Evolutionary conservation across 1,284 basidiomycete species (phyloP), one percentile per base, ranked within the genome.

Genomic region (Bondarzewia mesenterica): DNA sequence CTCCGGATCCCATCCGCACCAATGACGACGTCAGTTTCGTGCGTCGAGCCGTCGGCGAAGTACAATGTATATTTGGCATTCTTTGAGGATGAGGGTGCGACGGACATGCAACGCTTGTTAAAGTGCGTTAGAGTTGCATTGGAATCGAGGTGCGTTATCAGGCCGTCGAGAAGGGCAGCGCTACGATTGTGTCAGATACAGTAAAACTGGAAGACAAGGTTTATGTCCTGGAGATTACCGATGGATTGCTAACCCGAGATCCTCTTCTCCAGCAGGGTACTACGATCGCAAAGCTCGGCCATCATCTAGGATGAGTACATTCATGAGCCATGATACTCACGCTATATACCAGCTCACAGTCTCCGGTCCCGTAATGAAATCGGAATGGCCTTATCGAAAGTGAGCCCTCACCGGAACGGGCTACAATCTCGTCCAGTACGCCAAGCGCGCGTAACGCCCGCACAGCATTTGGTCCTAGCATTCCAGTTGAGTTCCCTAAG

Each of bases 1-100:
- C 74, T 77, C 50, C 63, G 69, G 44, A 78, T 70, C 0, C 74
- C 75, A 53, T 78, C 75, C 4, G 73, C 69, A 6, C 73, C 74
- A 44, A 78, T 61, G 20, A 78, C 62, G 5, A 77, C 54, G 47
- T 76, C 74, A 7, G 73, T 60, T 54, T 71, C 67, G 44, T 69
- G 59, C 0, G 60, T 63, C 7, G 68, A 66, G 5, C 69, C 69
- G 50, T 77, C 73, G n/a, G 66, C 52, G 53, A 78, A 78, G 27
- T 64, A 60, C 3, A 77, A 55, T 5, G 59, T 44, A 5, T 66
- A 55, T 10, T 52, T 56, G 14, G 62, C 61, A 20, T 59, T 57
- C 20, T 52, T 49, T 23, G 53, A 46, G 27, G 48, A 26, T 15
- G 48, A 44, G 18, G 32, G 40, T n/a, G 62, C 54, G 25, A 73